Evolutionary conservation across 1,284 basidiomycete genomes (phyloP), one percentile per base, ranked within the genome.

Genomic region (Microbotryum scabiosae): DNA sequence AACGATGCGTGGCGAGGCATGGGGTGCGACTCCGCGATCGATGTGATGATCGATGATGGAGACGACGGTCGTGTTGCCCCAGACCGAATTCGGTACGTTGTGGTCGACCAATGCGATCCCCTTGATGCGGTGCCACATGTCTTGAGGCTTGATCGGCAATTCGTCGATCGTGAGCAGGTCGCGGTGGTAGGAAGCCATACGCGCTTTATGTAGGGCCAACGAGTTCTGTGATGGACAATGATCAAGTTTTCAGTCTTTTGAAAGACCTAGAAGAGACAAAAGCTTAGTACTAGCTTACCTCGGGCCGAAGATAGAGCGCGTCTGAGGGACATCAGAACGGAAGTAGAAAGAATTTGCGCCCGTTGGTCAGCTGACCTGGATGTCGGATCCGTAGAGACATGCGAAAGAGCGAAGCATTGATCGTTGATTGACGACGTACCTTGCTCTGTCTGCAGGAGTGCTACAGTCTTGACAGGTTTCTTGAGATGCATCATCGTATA

Each of bases 161-260:
- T 76, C 75, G 51, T 76, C 75, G 51, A 75, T 72, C 3, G 74
- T 76, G 32, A 76, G 66, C 25, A 76, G 61, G 61, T 76, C 75
- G 23, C 73, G 66, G 51, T 76, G 75, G 3, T 72, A 67, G 0
- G 73, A 66, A 14, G 65, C 62, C 74, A 76, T 75, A 25, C 68
- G 68, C 8, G 70, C 66, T 45, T 71, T 69, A 55, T 70, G 63
- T 18, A 76, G 63, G 1, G 73, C 71, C 26, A 76, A 62, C 25
- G 72, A 66, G 66, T 76, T 76, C 61, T 41, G 36, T 12, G 16
- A 1, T 10, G 16, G 36, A 41, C 0, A 10, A 41, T 41, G 0
- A 41, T 5, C 9, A 18, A 4, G 10, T 3, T 18, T 1, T 41
- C 36, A 41, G 2, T 41, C 16, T 18, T 12, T 0, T 18, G 36